Conservation (phyloP, 768 basidiomycete species). For the Russula earlei region DNA sequence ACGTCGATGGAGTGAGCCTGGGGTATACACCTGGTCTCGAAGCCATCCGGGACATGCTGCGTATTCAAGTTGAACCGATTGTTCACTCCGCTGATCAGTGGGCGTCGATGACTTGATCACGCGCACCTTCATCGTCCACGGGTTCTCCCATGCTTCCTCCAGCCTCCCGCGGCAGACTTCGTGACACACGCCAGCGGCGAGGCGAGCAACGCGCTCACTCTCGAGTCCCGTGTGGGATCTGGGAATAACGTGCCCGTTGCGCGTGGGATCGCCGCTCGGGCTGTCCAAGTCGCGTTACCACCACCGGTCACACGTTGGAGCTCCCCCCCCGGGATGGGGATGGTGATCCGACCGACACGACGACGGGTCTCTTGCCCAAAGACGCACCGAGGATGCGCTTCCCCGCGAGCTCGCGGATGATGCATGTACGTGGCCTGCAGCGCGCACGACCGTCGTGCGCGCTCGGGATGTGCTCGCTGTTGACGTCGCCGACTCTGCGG, state of each 20-base stretch:
- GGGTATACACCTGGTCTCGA: conserved; percentile 12
- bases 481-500: too few species aligned
- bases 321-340: conserved; percentile 3
- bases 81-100: too few species aligned
- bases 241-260: too few species aligned
- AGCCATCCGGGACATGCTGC: conserved; percentile 10
- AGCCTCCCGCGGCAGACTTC: conserved; percentile 4
- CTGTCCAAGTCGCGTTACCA: too few species aligned
- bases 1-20: too few species aligned
- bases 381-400: conserved; percentile 12
- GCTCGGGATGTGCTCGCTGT: neutral
- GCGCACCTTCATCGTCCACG: conserved; percentile 12
- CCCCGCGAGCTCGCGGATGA: neutral
- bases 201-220: too few species aligned
- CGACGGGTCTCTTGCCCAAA: neutral
- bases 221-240: too few species aligned
- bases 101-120: too few species aligned
- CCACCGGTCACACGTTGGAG: neutral
- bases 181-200: neutral
- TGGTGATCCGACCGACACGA: conserved; percentile 2
- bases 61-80: neutral
- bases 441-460: conserved; percentile 3
- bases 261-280: too few species aligned
- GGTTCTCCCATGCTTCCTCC: neutral
- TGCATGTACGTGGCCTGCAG: neutral